Evolutionary conservation across 768 basidiomycete genomes (phyloP).

Genomic region (Tricholoma matsutake): DNA sequence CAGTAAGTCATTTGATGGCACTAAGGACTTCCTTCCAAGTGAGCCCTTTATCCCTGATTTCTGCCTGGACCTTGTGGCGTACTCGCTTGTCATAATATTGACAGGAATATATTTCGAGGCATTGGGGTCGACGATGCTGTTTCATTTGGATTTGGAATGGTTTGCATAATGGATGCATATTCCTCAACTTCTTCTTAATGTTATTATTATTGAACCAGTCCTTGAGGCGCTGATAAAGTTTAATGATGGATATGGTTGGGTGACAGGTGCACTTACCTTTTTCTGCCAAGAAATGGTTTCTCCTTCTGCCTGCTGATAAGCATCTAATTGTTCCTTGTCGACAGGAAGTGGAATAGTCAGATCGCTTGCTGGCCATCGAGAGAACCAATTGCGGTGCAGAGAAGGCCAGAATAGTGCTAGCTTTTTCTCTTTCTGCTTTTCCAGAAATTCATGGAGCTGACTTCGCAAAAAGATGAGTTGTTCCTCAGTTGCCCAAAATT

Average conservation of each 20-base stretch:
- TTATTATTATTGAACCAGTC: slow-evolving; percentile 2
- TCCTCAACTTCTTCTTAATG: not conserved
- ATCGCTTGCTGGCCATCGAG: not conserved
- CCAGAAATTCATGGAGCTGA: not conserved
- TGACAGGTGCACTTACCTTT: not conserved
- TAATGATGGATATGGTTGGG: not conserved
- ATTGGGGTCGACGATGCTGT: not conserved
- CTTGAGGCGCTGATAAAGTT: not conserved
- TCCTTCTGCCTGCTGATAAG: too few species aligned
- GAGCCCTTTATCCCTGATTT: slow-evolving; percentile 1
- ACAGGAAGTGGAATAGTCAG: not conserved
- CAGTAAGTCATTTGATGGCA: not conserved
- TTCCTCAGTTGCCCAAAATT: not conserved
- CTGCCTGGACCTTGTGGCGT: not conserved
- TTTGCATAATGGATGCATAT: not conserved
- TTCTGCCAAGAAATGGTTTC: not conserved
- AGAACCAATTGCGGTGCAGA: not conserved
- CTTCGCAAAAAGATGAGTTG: not conserved
- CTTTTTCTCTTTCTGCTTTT: slow-evolving; percentile 1
- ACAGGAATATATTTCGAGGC: not conserved
- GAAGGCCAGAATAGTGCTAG: not conserved
- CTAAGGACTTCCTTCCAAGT: not conserved
- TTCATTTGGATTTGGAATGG: not conserved
- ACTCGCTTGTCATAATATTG: not conserved
- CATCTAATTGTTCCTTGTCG: not conserved